phyloP scores from a whole-genome alignment of 306 rosid genomes.

The Inga leiocalycina region DNA sequence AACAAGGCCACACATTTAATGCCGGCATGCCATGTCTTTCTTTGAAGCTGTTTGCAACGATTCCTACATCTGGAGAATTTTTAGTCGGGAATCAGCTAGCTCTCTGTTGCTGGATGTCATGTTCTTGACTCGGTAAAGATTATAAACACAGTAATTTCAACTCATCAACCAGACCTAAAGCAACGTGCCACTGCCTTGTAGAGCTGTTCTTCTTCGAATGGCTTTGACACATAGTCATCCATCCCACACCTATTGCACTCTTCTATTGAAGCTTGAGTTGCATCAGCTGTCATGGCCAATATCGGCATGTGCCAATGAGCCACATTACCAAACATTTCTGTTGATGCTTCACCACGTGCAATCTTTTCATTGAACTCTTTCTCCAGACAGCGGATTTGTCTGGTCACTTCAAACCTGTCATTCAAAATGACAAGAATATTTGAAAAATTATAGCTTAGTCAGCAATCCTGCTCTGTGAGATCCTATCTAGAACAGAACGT shows the following conservation, averaged over 20 bases:
- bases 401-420: constrained; percentile 81
- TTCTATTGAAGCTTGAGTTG: constrained; percentile 75
- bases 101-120: constrained; percentile 18
- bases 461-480: constrained; percentile 11
- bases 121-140: background rate
- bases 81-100: constrained; percentile 27
- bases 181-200: constrained; percentile 61
- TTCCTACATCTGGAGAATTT: constrained; percentile 19
- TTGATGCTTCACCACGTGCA: constrained; percentile 60
- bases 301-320: constrained; percentile 82
- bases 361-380: constrained; percentile 57
- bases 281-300: constrained; percentile 97
- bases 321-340: constrained; percentile 58
- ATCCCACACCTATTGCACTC: constrained; percentile 87
- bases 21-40: constrained; percentile 22
- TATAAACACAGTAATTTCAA: constrained; percentile 22
- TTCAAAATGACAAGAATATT: constrained; percentile 26
- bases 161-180: constrained; percentile 51
- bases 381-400: constrained; percentile 65
- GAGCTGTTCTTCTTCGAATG: constrained; percentile 87
- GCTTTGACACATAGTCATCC: constrained; percentile 89
- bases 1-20: constrained; percentile 26
- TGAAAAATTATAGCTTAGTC: constrained; percentile 14
- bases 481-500: constrained; percentile 24
- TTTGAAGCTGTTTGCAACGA: constrained; percentile 26